Evolutionary conservation across 139 green algal species (phyloP), one percentile per base, ranked within the genome.

Genomic region (Tetraselmis chui): DNA sequence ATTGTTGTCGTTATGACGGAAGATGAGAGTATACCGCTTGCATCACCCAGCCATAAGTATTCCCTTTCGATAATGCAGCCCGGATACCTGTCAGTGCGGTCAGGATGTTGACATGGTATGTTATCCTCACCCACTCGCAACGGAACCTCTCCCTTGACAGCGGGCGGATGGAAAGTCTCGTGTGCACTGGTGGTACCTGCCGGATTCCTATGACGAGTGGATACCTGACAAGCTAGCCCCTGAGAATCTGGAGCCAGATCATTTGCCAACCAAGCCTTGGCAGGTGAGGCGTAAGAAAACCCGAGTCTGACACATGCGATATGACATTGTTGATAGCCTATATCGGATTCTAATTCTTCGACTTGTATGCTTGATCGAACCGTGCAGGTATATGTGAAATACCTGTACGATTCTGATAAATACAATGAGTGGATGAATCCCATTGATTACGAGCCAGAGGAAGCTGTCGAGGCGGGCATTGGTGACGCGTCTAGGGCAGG

Each of bases 381-480:
- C 25, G 59, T 27, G 59, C 25, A 25, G 24, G 25, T 76, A 25
- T 76, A 25, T 76, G 25, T 27, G 59, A 24, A 24, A 27, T 24
- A 26, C 28, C 77, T 98, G 18, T 79, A 79, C 2, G 94, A 98
- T 86, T 91, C 85, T 25, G 90, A 93, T 32, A 90, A 90, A 86
- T 97, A 89, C 90, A 98, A 98, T 83, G 94, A 98, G 84, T 98
- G 94, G 94, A 97, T 97, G 93, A 96, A 97, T 84, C 89, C 89
- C 0, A 84, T 84, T 1, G 94, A 98, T 80, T 98, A 98, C 75
- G 90, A 93, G 74, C 92, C 90, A 11, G 85, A 89, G 77, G 88
- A 89, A 29, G 88, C 84, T 0, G 76, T 76, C 1, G 86, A 87
- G 0, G 87, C 90, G 77, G n/a, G n/a, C n/a, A n/a, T n/a, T n/a